Evolutionary conservation across 805 yeast genomes (phyloP), one percentile per base, ranked within the genome.

Genomic region (Kodamaea kaohsiungensis): DNA sequence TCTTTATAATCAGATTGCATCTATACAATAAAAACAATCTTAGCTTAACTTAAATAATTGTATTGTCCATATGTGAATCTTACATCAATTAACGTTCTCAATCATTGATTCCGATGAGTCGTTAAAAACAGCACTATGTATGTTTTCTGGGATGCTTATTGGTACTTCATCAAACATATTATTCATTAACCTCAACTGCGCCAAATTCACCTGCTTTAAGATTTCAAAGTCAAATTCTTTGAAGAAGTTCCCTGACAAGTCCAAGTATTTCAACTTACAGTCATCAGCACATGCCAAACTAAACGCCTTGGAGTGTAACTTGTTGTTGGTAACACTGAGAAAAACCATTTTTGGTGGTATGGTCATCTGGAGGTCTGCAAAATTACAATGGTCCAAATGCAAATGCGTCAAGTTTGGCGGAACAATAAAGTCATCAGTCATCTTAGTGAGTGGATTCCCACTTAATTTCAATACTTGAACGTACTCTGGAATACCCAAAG

Each of bases 101-200:
- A 49, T 46, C 27, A 53, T 45, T 7, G 53, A 45, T 2, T 42
- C 56, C 6, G 50, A 22, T n/a, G 37, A 39, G 15, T 53, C 52
- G 38, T 53, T 53, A 38, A 53, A 53, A 1, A 53, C 46, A 12
- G 46, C 56, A 39, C 53, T 33, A 7, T 33, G 30, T 16, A 53
- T 19, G 13, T 38, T 45, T 9, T 18, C 33, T 7, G 51, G 49
- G 1, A 54, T 30, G 2, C 15, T 22, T 33, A 5, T 16, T 5
- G 56, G 56, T 1, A 51, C 40, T 7, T 50, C 48, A 16, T 54
- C 56, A n/a, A 54, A 50, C 56, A 54, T 50, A 18, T 54, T 54
- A 35, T 47, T 54, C 27, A 27, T 35, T 8, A 54, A 48, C 42
- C 40, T 47, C 46, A 54, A 42, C 25, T 46, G 52, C 19, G 48